These are phyloP conservation scores for Gossypium gossypioides DNA, from an alignment of 441 rosid species.

Conservation along the genomic window DNA sequence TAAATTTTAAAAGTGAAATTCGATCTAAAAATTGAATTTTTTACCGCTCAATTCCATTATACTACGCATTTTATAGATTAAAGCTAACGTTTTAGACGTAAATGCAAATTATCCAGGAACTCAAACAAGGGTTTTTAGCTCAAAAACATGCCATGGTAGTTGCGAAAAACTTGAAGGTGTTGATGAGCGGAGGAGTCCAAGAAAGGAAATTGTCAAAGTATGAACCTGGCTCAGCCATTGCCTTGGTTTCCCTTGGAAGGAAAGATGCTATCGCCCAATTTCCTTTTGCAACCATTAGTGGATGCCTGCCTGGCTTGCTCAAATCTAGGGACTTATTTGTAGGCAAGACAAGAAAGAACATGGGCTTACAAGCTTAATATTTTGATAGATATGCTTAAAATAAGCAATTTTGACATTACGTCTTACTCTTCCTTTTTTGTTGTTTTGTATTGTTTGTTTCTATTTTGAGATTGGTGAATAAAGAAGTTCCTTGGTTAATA, in stretches of 20 bases:
- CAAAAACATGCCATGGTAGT: slow-evolving; percentile 50
- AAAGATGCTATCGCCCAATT: slow-evolving; percentile 73
- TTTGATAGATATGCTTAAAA: neutral
- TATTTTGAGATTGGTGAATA: neutral
- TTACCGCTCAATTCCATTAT: neutral
- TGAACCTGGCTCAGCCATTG: slow-evolving; percentile 40
- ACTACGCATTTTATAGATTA: neutral
- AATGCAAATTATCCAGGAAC: slow-evolving; percentile 38
- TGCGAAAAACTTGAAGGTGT: slow-evolving; percentile 53
- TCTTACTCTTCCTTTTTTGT: neutral
- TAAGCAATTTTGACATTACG: neutral
- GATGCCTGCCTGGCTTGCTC: slow-evolving; percentile 64
- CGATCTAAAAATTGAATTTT: neutral
- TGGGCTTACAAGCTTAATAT: slow-evolving; percentile 40
- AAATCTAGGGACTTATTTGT: slow-evolving; percentile 75
- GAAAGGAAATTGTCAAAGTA: slow-evolving; percentile 47
- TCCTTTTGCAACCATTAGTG: slow-evolving; percentile 52
- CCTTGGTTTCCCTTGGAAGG: slow-evolving; percentile 77
- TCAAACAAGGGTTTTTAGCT: slow-evolving; percentile 72
- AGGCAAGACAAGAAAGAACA: slow-evolving; percentile 58
- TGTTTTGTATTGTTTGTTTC: neutral
- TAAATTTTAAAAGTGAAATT: too few species aligned
- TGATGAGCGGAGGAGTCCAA: slow-evolving; percentile 37
- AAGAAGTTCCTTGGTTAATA: neutral
- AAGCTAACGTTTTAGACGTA: neutral